Conservation (phyloP, 116 monocot genomes). For the Cymodocea nodosa region DNA sequence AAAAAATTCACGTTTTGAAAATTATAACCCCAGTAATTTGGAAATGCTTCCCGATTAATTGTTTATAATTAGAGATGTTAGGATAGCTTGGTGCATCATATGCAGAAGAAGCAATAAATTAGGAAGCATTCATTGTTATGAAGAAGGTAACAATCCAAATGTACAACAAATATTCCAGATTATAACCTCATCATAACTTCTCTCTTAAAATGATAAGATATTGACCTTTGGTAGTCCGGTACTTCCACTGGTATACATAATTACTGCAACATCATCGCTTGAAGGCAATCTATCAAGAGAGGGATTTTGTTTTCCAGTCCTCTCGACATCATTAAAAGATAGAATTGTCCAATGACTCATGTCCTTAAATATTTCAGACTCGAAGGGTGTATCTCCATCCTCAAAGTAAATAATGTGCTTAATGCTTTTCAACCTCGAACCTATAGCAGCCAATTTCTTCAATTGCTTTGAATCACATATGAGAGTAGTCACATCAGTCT, state of each 20-base stretch:
- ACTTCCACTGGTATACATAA: slow-evolving; percentile 76
- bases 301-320: slow-evolving; percentile 32
- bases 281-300: slow-evolving; percentile 22
- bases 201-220: not conserved
- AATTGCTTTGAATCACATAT: slow-evolving; percentile 47
- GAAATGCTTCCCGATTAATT: too few relatives aligned
- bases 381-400: slow-evolving; percentile 17
- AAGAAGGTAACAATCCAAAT: too few relatives aligned
- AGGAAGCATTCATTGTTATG: too few relatives aligned
- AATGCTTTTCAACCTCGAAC: slow-evolving; percentile 17
- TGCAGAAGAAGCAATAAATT: too few relatives aligned
- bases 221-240: slow-evolving; percentile 54
- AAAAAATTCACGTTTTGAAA: too few relatives aligned
- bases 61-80: too few relatives aligned
- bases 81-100: too few relatives aligned
- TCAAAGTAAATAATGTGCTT: slow-evolving; percentile 37
- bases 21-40: too few relatives aligned
- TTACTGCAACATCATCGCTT: slow-evolving; percentile 33
- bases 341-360: slow-evolving; percentile 16
- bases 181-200: too few relatives aligned
- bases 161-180: too few relatives aligned
- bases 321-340: slow-evolving; percentile 37
- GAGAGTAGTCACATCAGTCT: slow-evolving; percentile 45
- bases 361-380: not conserved
- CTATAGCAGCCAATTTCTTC: slow-evolving; percentile 32